A percentile compares a stretch with the other conserved stretches of the same genome.
phyloP scores from a whole-genome alignment of 495 filamentous ascomycete species.

The Aspergillus conjunctus region DNA sequence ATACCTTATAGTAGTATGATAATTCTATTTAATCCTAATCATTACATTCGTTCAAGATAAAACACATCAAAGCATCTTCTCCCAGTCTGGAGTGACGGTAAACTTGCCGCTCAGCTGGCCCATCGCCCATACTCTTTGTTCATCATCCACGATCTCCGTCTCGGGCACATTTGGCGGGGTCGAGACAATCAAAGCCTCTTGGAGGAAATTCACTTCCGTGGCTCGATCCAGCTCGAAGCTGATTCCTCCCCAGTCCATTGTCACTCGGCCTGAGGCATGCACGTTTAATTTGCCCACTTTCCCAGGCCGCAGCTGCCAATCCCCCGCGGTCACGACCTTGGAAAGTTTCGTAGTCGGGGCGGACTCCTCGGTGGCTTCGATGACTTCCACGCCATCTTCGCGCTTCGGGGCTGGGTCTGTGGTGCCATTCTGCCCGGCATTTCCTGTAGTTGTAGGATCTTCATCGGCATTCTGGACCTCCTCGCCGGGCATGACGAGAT shows the following conservation, averaged over 20 bases:
- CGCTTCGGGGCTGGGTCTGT: slow-evolving; percentile 34
- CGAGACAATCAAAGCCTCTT: slow-evolving; percentile 49
- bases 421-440: slow-evolving; percentile 4
- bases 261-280: slow-evolving; percentile 51
- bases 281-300: slow-evolving; percentile 59
- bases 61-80: slow-evolving; percentile 41
- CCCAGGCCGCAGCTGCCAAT: slow-evolving; percentile 54
- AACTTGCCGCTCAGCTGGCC: slow-evolving; percentile 54
- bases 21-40: neutral
- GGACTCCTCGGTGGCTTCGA: slow-evolving; percentile 31
- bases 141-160: slow-evolving; percentile 29
- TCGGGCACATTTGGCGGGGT: slow-evolving; percentile 32
- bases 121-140: slow-evolving; percentile 51
- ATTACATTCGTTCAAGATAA: neutral
- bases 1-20: neutral
- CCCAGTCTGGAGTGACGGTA: slow-evolving; percentile 54
- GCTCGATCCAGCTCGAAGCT: slow-evolving; percentile 49
- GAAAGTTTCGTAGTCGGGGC: slow-evolving; percentile 17
- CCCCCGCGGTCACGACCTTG: slow-evolving; percentile 42
- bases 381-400: slow-evolving; percentile 36
- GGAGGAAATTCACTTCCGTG: slow-evolving; percentile 46
- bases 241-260: slow-evolving; percentile 54
- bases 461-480: slow-evolving; percentile 21
- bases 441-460: slow-evolving; percentile 10
- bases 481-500: slow-evolving; percentile 40